A percentile compares a stretch with the other conserved stretches of the same genome.
Conservation (phyloP, 208 protist genomes). For the Crithidia acanthocephali region DNA sequence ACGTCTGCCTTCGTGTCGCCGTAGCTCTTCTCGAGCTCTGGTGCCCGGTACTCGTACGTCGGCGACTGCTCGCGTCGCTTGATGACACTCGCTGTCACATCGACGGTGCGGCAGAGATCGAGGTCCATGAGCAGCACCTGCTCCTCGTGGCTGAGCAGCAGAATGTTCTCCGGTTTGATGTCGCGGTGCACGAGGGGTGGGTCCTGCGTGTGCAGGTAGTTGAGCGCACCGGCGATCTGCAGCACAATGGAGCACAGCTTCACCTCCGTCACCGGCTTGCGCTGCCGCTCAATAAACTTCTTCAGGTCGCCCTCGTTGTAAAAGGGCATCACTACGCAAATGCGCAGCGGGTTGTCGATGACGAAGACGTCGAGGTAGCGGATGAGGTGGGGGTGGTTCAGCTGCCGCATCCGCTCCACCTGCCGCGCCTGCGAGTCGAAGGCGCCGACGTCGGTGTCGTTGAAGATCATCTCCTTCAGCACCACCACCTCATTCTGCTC, state of each 20-base stretch:
- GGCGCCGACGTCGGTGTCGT: slow-evolving; percentile 31
- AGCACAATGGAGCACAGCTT: slow-evolving; percentile 80
- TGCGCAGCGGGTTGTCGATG: slow-evolving; percentile 45
- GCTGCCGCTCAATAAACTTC: slow-evolving; percentile 64
- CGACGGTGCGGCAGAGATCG: slow-evolving; percentile 71
- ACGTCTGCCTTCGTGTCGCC: slow-evolving; percentile 84
- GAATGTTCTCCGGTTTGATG: slow-evolving; percentile 91
- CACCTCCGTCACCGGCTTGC: slow-evolving; percentile 57
- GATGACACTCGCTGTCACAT: slow-evolving; percentile 50
- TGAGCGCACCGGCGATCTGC: slow-evolving; percentile 76
- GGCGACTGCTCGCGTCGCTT: slow-evolving; percentile 39
- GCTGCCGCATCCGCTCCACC: slow-evolving; percentile 68
- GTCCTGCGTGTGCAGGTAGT: slow-evolving; percentile 79
- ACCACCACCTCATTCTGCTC: slow-evolving; percentile 76
- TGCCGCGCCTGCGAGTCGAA: slow-evolving; percentile 62
- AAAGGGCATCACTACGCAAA: slow-evolving; percentile 86
- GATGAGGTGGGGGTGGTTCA: slow-evolving; percentile 85
- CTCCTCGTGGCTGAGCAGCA: slow-evolving; percentile 79
- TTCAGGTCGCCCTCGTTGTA: slow-evolving; percentile 82
- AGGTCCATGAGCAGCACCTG: slow-evolving; percentile 91
- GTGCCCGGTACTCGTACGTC: slow-evolving; percentile 86
- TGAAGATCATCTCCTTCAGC: slow-evolving; percentile 83
- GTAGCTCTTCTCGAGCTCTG: slow-evolving; percentile 49
- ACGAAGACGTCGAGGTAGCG: slow-evolving; percentile 81
- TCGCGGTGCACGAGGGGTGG: slow-evolving; percentile 88